Evolutionary conservation across 2,329 filamentous ascomycete genomes (phyloP).

Genomic region (Sphaerostilbella broomeana): DNA sequence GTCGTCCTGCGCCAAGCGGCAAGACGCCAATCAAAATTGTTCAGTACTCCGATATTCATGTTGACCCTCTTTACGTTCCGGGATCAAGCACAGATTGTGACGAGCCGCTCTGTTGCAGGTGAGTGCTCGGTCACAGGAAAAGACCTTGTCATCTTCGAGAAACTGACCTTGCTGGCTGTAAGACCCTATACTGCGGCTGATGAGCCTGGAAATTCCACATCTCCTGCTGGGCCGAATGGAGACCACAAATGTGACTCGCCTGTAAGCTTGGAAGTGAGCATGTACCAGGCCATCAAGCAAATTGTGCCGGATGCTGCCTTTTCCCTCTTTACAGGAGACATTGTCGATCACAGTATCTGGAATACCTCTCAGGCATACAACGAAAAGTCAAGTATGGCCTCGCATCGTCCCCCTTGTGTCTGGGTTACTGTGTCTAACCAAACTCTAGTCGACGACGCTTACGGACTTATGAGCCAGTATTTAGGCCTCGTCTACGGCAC

Average conservation of each 20-base stretch:
- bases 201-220: conserved; percentile 39
- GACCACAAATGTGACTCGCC: conserved; percentile 49
- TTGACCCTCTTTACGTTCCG: conserved; percentile 48
- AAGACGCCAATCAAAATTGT: conserved; percentile 45
- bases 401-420: neutral
- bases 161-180: conserved; percentile 10
- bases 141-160: neutral
- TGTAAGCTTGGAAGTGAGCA: conserved; percentile 44
- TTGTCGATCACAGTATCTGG: conserved; percentile 48
- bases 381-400: conserved; percentile 22
- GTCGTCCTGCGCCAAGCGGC: conserved; percentile 36
- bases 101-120: conserved; percentile 54
- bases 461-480: conserved; percentile 37
- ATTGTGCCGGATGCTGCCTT: conserved; percentile 43
- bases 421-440: neutral
- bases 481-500: conserved; percentile 44
- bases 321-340: conserved; percentile 54
- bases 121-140: conserved; percentile 10
- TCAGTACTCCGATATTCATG: conserved; percentile 54
- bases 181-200: conserved; percentile 42
- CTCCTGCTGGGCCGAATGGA: conserved; percentile 46
- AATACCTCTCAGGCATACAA: conserved; percentile 33
- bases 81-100: conserved; percentile 49
- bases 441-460: conserved; percentile 37
- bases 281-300: conserved; percentile 45